Evolutionary conservation across 768 basidiomycete species (phyloP).

Genomic region (Dioszegia crocea): DNA sequence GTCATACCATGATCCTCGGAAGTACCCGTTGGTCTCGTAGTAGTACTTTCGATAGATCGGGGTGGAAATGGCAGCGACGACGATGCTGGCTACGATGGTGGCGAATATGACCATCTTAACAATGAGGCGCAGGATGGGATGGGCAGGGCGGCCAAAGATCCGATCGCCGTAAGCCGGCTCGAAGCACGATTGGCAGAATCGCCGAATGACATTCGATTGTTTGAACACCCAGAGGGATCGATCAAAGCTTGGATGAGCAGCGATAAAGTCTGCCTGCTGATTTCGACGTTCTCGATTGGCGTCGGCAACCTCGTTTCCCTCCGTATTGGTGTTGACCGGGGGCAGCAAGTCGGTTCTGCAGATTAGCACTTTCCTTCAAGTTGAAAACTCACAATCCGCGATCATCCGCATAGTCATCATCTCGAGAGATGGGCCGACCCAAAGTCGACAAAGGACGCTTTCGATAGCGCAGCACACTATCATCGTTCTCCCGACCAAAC

Average conservation of each 20-base stretch:
- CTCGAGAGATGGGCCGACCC: slow-evolving; percentile 11
- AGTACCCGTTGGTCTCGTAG: slow-evolving; percentile 59
- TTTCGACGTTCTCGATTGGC: slow-evolving; percentile 66
- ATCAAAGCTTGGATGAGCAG: slow-evolving; percentile 81
- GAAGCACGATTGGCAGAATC: slow-evolving; percentile 74
- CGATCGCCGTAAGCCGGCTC: slow-evolving; percentile 79
- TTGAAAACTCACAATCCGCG: slow-evolving; percentile 32
- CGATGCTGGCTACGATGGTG: slow-evolving; percentile 73
- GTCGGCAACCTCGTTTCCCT: slow-evolving; percentile 53
- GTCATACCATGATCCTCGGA: slow-evolving; percentile 81
- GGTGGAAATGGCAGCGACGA: slow-evolving; percentile 76
- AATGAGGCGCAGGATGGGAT: slow-evolving; percentile 61
- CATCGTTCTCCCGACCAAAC: slow-evolving; percentile 25
- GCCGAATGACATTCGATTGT: slow-evolving; percentile 69
- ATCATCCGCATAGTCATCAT: slow-evolving; percentile 31
- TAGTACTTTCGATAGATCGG: slow-evolving; percentile 75
- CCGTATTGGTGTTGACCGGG: slow-evolving; percentile 24
- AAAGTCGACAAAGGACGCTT: slow-evolving; percentile 8
- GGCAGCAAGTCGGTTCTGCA: slow-evolving; percentile 36
- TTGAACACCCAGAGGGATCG: slow-evolving; percentile 84
- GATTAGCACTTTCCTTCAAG: background rate
- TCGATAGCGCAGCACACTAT: slow-evolving; percentile 15
- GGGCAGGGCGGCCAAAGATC: slow-evolving; percentile 71
- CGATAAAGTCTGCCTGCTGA: slow-evolving; percentile 79
- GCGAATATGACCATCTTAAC: slow-evolving; percentile 72